Percentiles rank a stretch among this genome's conserved stretches.
phyloP scores from a whole-genome alignment of 2,329 filamentous ascomycete genomes.

The Aspergillus sp. region DNA sequence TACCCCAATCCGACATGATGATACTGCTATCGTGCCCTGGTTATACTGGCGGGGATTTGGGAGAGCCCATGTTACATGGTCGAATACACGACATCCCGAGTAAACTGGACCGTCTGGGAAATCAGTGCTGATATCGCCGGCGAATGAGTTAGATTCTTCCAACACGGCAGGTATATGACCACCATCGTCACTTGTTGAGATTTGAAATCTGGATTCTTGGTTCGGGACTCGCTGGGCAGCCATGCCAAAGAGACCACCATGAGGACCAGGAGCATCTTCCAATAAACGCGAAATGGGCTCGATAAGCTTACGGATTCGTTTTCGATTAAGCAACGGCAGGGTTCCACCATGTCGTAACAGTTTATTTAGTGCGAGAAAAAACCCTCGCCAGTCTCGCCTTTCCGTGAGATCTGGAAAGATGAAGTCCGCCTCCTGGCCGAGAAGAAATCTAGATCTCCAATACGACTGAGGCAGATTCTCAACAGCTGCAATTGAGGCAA shows the following conservation, averaged over 20 bases:
- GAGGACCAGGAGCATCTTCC: neutral
- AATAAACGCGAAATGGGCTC: constrained; percentile 15
- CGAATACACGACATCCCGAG: constrained; percentile 6
- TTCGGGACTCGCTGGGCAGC: neutral
- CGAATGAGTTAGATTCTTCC: neutral
- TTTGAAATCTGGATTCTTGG: neutral
- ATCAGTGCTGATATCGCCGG: neutral
- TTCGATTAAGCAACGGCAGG: constrained; percentile 9
- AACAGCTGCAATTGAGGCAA: neutral
- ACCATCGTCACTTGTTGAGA: neutral
- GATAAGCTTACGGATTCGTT: constrained; percentile 9
- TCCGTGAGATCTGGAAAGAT: constrained; percentile 8
- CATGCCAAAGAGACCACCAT: neutral
- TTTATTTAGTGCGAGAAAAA: constrained; percentile 5
- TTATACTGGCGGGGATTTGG: neutral
- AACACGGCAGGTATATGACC: neutral
- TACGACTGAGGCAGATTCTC: constrained; percentile 13
- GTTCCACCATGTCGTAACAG: neutral
- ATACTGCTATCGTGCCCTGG: constrained; percentile 1
- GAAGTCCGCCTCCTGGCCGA: constrained; percentile 15
- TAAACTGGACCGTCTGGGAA: neutral
- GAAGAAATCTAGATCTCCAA: constrained; percentile 15
- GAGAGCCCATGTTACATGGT: neutral
- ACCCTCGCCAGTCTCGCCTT: constrained; percentile 10
- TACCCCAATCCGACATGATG: constrained; percentile 5